Base-by-base conservation (phyloP, 2,329 filamentous ascomycete species). In the Paecilomyces sp. region DNA sequence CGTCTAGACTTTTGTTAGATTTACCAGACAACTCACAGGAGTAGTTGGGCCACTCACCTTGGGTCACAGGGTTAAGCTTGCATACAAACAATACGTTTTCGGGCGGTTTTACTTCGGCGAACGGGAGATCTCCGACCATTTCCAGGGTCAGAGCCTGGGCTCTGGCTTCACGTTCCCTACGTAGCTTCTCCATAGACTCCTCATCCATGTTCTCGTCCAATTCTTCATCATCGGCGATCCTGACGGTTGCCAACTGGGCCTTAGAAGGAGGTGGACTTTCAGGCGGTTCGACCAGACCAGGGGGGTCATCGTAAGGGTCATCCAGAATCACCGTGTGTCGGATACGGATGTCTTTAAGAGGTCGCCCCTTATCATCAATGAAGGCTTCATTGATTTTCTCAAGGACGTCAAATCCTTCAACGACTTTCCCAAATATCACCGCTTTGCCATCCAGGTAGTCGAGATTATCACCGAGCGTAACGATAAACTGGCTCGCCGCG, bases 81-180 rank as follows among this genome's bases (percentile, higher is more conserved):
- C 94, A 99, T 52, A 99, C 92, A 71, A 99, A 99, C 1, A 99
- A 82, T 13, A 99, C 88, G 74, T 99, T 97, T 77, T 99, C 94
- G 0, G 94, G 94, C 3, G 94, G 94, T 68, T 93, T 95, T 67
- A 99, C 92, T 76, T 99, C 94, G 61, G 94, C 94, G 74, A 97
- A 99, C 3, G 94, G 94, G 60, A 99, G 80, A 73, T 99, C 94
- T 52, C 94, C 94, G 76, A 99, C 94, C 87, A 99, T 95, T 78
- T 99, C 94, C 55, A 99, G 82, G 1, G 93, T 97, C 68, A 99
- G 79, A 0, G 94, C 94, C 74, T 97, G 94, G 0, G 93, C 93
- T 62, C 92, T 86, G 5, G 94, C 94, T 74, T 99, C 94, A 30
- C 91, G 85, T 72, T 97, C 92, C 62, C 92, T 85, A 57, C 93